Evolutionary conservation across 345 rosid species (phyloP), one percentile per base, ranked within the genome.

Genomic region (Populus euphratica): DNA sequence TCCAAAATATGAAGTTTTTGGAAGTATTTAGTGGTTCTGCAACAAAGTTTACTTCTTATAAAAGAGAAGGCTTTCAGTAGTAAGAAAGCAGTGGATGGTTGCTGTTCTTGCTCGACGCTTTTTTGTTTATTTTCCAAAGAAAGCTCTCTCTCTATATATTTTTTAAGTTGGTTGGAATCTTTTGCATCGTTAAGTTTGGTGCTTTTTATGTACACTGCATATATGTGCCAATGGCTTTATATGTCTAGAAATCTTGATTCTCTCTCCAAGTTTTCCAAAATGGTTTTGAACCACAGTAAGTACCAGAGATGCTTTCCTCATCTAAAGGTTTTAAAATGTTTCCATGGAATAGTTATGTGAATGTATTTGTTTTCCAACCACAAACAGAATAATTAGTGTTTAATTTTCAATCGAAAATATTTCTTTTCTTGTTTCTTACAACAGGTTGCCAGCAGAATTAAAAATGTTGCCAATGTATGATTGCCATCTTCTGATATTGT

Each of bases 401-500:
- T 17, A 2, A n/a, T 27, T 14, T 47, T 9, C 31, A 47, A 14
- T 47, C 50, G 11, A 47, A 47, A 14, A 14, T 47, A 0, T 47
- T 47, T 47, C 70, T 33, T 33, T 66, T 33, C 38, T n/a, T 66
- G 41, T 66, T n/a, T 18, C 47, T 7, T 39, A 8, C n/a, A 18
- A 5, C 20, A 25, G 3, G 5, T 73, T 65, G 50, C 50, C 18
- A 47, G 17, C 35, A 63, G 16, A 18, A 20, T 61, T 62, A 29
- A 62, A 21, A 21, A 21, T 25, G 67, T 21, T 63, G 67, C 31
- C 14, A 5, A 12, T 63, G 12, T 11, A 25, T 63, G 33, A 35
- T 33, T 44, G 21, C 36, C n/a, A 52, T 81, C 18, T 77, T 73
- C 63, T 83, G 75, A 66, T 61, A 41, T 36, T 85, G 82, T 84